These are phyloP conservation scores for Pseudogymnoascus sp. DNA, from an alignment of 2,329 filamentous ascomycete species.

Conservation along the genomic window DNA sequence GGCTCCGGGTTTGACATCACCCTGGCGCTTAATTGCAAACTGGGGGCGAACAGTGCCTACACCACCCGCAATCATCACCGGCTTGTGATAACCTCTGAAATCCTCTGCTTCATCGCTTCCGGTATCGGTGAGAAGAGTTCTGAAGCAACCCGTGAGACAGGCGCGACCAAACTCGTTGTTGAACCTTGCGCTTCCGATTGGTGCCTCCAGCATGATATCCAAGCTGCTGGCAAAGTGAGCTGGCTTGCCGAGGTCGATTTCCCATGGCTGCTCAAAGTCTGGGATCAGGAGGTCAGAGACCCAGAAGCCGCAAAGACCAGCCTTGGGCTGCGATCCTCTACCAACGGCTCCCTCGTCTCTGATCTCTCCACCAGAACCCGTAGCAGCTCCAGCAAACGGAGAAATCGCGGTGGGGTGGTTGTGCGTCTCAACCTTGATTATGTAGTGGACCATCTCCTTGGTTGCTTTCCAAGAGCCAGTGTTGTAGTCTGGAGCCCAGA, in stretches of 20 bases:
- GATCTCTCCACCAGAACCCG: constrained; percentile 91
- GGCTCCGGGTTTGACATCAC: constrained; percentile 75
- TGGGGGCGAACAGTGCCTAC: constrained; percentile 86
- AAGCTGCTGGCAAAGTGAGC: constrained; percentile 87
- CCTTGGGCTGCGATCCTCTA: constrained; percentile 84
- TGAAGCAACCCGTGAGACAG: constrained; percentile 81
- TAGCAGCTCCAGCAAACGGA: constrained; percentile 85
- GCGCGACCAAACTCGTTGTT: constrained; percentile 97
- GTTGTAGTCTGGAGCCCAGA: constrained; percentile 81
- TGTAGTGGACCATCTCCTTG: constrained; percentile 77
- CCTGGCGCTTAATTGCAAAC: constrained; percentile 77
- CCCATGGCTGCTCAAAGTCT: constrained; percentile 76
- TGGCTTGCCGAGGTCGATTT: constrained; percentile 81
- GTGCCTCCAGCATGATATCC: constrained; percentile 96
- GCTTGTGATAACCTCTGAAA: constrained; percentile 90
- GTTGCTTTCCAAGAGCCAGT: constrained; percentile 83
- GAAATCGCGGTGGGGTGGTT: constrained; percentile 97
- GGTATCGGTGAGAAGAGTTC: constrained; percentile 71
- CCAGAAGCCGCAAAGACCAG: constrained; percentile 85
- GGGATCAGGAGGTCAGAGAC: constrained; percentile 92
- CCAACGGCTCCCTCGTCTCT: constrained; percentile 92
- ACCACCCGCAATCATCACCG: constrained; percentile 96
- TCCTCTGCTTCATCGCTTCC: constrained; percentile 53
- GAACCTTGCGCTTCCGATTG: constrained; percentile 88
- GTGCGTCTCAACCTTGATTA: constrained; percentile 95